These are phyloP conservation scores for Colletotrichum abscissum DNA, from an alignment of 2,329 filamentous ascomycete genomes.

Conservation along the genomic window DNA sequence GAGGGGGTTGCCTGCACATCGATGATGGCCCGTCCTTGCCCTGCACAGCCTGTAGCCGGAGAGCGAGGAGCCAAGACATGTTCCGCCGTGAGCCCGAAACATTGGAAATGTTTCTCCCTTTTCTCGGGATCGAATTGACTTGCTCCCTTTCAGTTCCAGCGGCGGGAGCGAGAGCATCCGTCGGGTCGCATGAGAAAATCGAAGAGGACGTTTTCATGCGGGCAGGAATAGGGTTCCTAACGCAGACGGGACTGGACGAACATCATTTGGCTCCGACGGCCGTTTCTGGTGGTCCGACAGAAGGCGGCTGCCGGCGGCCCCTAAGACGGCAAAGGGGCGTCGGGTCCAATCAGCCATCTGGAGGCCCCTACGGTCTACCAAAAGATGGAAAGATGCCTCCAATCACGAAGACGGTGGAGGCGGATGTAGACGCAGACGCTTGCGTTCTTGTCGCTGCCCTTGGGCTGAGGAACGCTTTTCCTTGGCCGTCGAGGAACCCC, in stretches of 20 bases:
- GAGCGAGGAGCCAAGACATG: conserved; percentile 17
- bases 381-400: neutral
- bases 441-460: conserved; percentile 22
- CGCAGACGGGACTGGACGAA: conserved; percentile 19
- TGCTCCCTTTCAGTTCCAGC: conserved; percentile 28
- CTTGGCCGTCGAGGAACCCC: conserved; percentile 18
- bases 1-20: conserved; percentile 14
- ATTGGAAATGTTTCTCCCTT: neutral
- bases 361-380: conserved; percentile 11
- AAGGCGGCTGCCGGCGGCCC: conserved; percentile 31
- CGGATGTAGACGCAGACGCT: conserved; percentile 2
- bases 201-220: conserved; percentile 28
- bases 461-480: conserved; percentile 8
- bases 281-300: conserved; percentile 35
- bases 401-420: conserved; percentile 21
- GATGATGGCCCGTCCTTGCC: neutral
- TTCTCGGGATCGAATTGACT: neutral
- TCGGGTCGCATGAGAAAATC: conserved; percentile 22
- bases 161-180: conserved; percentile 26
- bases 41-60: conserved; percentile 17
- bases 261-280: conserved; percentile 31
- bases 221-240: conserved; percentile 19
- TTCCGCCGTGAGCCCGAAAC: conserved; percentile 14
- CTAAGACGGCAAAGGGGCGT: conserved; percentile 28
- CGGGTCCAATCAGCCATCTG: conserved; percentile 26